Evolutionary conservation across 352 stramenopile genomes (phyloP), one percentile per base, ranked within the genome.

Genomic region (Pythium phragmitis): DNA sequence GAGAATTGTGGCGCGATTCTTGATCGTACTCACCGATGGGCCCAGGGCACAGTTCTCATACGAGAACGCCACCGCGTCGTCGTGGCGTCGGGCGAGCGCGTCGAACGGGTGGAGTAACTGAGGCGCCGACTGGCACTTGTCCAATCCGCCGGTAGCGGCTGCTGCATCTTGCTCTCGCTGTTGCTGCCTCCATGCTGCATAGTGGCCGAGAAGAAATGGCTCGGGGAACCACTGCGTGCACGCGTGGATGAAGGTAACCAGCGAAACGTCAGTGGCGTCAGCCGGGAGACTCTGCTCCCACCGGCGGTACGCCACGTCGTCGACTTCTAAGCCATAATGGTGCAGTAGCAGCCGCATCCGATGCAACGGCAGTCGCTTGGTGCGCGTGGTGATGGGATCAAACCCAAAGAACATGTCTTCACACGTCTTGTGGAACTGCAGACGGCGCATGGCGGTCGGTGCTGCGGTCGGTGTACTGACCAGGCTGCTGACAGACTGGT

Each of bases 161-260:
- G 39, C 17, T 6, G 9, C 39, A 46, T 46, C 8, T 14, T 52
- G 19, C 26, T 57, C 8, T 6, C 46, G 19, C n/a, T 57, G 43
- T 6, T 41, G 39, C 41, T 63, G 41, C 8, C 45, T 26, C 67
- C 60, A 69, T 19, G 16, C 14, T 2, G 6, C 37, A 21, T 65
- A 69, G 34, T 69, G 60, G 26, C 82, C 60, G 37, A 88, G 69
- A 21, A 89, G 34, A 30, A 73, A 75, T 11, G 58, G 62, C 55
- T 85, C 77, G 16, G 54, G 69, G 52, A 89, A 88, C 79, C 79
- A 89, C 33, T 76, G 67, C 14, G 57, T 67, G 49, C 81, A 83
- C 2, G 68, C 80, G 47, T 85, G 71, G 26, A 81, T 75, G 60
- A 82, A 70, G 30, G 50, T 28, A 23, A 80, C 65, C 4, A 85